Base-by-base conservation (phyloP, 768 basidiomycete species). In the Rhizopogon salebrosus region DNA sequence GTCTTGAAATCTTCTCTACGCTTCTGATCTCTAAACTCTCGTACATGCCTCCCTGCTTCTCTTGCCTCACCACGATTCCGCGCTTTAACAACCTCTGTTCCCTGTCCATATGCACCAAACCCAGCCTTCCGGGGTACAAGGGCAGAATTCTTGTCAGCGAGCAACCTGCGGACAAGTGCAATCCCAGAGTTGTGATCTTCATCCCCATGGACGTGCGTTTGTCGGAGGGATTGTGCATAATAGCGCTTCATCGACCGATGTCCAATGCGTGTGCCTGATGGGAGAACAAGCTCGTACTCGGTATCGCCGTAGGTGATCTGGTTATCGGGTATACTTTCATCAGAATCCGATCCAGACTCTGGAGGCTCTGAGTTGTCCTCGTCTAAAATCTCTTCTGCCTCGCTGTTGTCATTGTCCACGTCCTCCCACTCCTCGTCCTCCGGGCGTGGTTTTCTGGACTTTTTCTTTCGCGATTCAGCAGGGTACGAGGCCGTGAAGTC, bases 41-140 rank as follows among this genome's bases (percentile, higher is more conserved):
- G 76, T 1, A 91, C 80, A 69, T 95, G 91, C 41, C 91, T 79
- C 13, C 87, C 92, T 20, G 95, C 95, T 68, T 98, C 88, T 58
- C 81, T 80, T 13, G 97, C 97, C 72, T 98, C 95, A 2, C 97
- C 97, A n/a, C 79, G 79, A 72, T 98, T 98, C 48, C 92, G 78
- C 20, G 93, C 95, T 66, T 87, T 91, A 55, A 98, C 80, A 9
- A 94, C 87, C 29, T 92, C 82, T 7, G 80, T 85, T 1, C 92
- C 93, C 9, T 71, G 71, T 2, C 95, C 95, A 62, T 78, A 94
- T 2, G 91, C 92, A 23, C 95, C 94, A 56, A 84, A 92, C 1
- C 90, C 94, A 35, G 91, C 94, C 60, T 78, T 86, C 11, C 83
- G 73, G 0, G 95, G 92, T 2, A 99, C 85, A 38, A 98, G 76